Evolutionary conservation across 768 basidiomycete genomes (phyloP), one percentile per base, ranked within the genome.

Genomic region (Tylopilus vinaceipallidus): DNA sequence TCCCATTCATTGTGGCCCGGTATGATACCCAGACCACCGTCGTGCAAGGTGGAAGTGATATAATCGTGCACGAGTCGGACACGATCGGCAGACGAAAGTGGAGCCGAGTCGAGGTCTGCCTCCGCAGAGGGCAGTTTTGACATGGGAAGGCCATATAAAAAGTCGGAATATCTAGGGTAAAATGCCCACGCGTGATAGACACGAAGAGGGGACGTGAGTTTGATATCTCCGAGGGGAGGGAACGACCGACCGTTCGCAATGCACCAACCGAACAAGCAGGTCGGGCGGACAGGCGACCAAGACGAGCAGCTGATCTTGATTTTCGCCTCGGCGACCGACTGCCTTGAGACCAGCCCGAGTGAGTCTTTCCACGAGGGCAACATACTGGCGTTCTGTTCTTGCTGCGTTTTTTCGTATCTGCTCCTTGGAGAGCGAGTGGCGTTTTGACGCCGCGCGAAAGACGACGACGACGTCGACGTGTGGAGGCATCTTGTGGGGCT

Each of bases 1-100:
- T 84, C 78, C 91, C 91, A 98, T 45, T 83, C 79, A 13, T 77
- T 68, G 20, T 81, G 75, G 13, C 79, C 81, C 2, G 89, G 85
- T 8, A 84, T 81, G 41, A 98, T 82, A 1, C 90, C 92, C 2
- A 95, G 78, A 5, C 93, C 94, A 10, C 91, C 86, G 45, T 95
- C 93, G n/a, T 73, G 61, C 0, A 76, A 73, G 0, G 80, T 81
- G 2, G 86, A 81, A 3, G 90, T 82, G 52, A 94, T 73, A 63
- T 84, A 86, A 7, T 75, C 63, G 59, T 93, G 75, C 0, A 92
- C 77, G 26, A 92, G 79, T n/a, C 91, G 82, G 19, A 94, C 71
- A n/a, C 86, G 81, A 60, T 93, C 87, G 1, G 90, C 83, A 6
- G 87, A 79, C 0, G 81, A 81, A 24, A 89, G 68, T 0, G 78